Percentiles rank a stretch among this genome's conserved stretches.
Conservation (phyloP, 2,329 filamentous ascomycete species). For the Bimuria novae-zelandiae region DNA sequence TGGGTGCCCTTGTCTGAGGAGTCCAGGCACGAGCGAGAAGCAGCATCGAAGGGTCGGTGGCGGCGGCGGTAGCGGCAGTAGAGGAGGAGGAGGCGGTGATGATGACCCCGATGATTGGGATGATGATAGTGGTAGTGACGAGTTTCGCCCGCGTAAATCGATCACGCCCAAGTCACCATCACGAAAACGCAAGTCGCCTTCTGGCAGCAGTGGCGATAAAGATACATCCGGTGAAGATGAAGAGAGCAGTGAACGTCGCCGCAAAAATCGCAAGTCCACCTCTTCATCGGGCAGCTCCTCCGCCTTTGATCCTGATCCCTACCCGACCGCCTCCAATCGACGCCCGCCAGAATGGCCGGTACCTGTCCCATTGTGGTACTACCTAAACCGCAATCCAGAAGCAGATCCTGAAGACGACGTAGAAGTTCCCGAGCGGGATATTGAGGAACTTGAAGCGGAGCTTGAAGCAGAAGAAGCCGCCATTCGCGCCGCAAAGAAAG, state of each 20-base stretch:
- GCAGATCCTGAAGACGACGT: not conserved
- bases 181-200: no score
- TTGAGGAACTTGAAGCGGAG: not conserved
- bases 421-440: not conserved
- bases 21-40: not conserved
- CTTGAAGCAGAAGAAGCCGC: not conserved
- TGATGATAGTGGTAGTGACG: not conserved
- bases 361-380: not conserved
- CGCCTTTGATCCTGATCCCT: not conserved
- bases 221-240: not conserved
- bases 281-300: not conserved
- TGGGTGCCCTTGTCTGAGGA: not conserved
- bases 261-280: not conserved
- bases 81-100: no score
- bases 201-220: not conserved
- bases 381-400: not conserved
- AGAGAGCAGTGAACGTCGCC: no score
- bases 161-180: not conserved
- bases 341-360: not conserved
- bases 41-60: not conserved
- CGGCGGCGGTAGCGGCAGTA: not conserved
- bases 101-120: not conserved
- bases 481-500: not conserved
- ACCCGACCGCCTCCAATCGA: not conserved
- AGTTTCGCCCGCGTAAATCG: not conserved